Evolutionary conservation across 495 filamentous ascomycete species (phyloP), one percentile per base, ranked within the genome.

Genomic region (Rusavskia elegans): DNA sequence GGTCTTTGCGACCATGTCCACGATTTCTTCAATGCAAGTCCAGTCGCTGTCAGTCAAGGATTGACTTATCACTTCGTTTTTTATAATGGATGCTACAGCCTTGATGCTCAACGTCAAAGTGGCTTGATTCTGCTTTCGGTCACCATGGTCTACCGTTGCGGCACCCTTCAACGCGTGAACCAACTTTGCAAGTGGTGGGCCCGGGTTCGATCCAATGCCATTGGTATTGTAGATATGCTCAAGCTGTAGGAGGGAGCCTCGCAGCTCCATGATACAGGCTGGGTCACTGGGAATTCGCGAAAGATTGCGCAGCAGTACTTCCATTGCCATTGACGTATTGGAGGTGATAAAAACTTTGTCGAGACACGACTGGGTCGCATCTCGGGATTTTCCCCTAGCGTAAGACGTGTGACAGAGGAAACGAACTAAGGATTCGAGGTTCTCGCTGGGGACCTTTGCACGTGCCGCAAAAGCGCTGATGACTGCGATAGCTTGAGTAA

Each of bases 381-480:
- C 21, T 45, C 55, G 37, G 52, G 37, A 19, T 21, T 57, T 2
- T 29, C 48, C 17, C 45, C 36, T 39, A 29, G 36, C 39, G 48
- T 52, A 48, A 83, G 89, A 83, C 25, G 90, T 86, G 51, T 81
- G 83, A 65, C 86, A 90, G 48, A 96, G 72, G 16, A 92, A 77
- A 60, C 86, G 80, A 20, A 96, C 67, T 58, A 86, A 85, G 50
- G 74, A 71, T 56, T 74, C 68, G 20, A 95, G 74, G 55, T 78
- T 81, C 53, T 66, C 62, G 42, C 71, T 76, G 7, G 88, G 88
- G 17, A 95, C 79, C 57, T 82, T 74, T 35, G 82, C 78, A 65
- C 87, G 93, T 3, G 83, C 84, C 50, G 86, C 82, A 29, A 95
- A 73, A 36, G 82, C 76, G 61, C 94, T 80, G 52, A 98, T 80